Evolutionary conservation across 805 yeast genomes (phyloP), one percentile per base, ranked within the genome.

Genomic region (Clavispora fructus): DNA sequence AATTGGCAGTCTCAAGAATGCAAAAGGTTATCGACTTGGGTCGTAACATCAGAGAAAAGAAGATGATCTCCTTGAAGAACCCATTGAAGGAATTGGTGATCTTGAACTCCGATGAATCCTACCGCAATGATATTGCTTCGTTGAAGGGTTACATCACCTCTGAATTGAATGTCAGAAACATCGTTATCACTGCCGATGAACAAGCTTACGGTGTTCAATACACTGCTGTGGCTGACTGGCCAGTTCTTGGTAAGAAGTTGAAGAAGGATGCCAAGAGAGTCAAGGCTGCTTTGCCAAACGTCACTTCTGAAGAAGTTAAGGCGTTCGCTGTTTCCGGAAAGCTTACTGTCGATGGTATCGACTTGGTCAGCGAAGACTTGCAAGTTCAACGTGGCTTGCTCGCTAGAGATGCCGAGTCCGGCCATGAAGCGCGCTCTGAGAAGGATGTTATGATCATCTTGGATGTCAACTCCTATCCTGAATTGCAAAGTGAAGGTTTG

Each of bases 151-250:
- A 92, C 69, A 84, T 94, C 57, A 66, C 79, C 47, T 98, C 92
- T 60, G 99, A 94, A 73, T 80, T 94, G 67, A 94, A 94, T 63
- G 86, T 94, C 50, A 86, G 96, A 68, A 94, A 87, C 57, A 65
- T 94, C 45, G 73, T 88, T 58, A 84, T 94, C 59, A 90, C 97
- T 17, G 77, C 87, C 23, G 97, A 94, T 63, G 99, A 94, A 73
- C 83, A 77, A 57, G 83, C 85, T 62, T 92, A 91, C 64, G 94
- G 91, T 59, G 98, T 94, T 51, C 87, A 85, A 64, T 92, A 91
- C 75, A 81, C 79, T 53, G 97, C 92, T 38, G 95, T 87, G 67
- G 99, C 99, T 41, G 99, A 94, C 74, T 94, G 99, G 99, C 96
- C 98, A 48, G 88, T 90, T 17, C 78, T 94, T 57, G 99, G 99